Base-by-base conservation (phyloP, 257 asterid species). In the Linaria vulgaris region DNA sequence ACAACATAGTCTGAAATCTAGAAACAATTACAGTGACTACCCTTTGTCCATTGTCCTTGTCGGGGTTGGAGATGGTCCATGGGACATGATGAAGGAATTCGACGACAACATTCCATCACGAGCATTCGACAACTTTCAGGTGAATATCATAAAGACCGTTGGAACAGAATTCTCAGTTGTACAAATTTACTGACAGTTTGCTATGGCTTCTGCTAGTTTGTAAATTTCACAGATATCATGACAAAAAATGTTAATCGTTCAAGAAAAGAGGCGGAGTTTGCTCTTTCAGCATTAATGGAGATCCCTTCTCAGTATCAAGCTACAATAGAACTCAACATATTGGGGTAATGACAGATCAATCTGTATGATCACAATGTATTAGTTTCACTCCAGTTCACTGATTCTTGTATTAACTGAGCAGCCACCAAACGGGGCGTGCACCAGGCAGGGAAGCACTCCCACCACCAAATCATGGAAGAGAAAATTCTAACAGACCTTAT, bases 301-400 rank as follows among this genome's bases (percentile, higher is more conserved):
- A 80, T 80, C 53, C 85, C 85, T 22, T 56, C 85, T 17, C 82
- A 80, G 24, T 76, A 80, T 66, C 79, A 76, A 74, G 85, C 85
- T 27, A 76, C 85, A 16, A 9, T 80, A 34, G 85, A 80, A 67
- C 80, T 73, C 78, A 75, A 38, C 73, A 68, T 77, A 66, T 24
- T 77, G 52, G 81, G 81, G 86, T 80, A 74, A 71, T 27, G 34
- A 27, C 4, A 27, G n/a, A 27, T 27, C 3, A 27, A 10, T 53
- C 8, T 14, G 6, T 38, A 14, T 55, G 5, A 56, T 27, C 46
- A 27, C 4, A 4, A 7, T 56, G 50, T 30, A n/a, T 7, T 56
- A 68, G 17, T 25, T 53, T 30, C 34, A 20, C n/a, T 13, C 19
- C 6, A 25, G 16, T 41, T 12, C 12, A 56, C 50, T 12, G 45